Evolutionary conservation across 108 stramenopile genomes (phyloP).

Genomic region (Skeletonema costatum): DNA sequence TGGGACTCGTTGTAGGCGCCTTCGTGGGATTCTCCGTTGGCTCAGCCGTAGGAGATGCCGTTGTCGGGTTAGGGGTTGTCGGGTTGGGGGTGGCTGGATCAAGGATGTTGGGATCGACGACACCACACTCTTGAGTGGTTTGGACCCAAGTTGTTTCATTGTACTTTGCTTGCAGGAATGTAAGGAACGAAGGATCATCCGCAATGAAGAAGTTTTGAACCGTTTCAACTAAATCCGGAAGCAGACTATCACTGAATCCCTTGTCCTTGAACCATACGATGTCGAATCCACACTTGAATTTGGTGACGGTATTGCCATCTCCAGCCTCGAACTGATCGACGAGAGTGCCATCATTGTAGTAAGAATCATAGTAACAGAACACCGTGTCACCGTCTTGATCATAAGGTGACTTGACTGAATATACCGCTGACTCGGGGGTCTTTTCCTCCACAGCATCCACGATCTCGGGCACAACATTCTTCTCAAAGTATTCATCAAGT

Average conservation of each 20-base stretch:
- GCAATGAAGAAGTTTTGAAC: conserved; percentile 23
- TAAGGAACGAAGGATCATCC: conserved; percentile 7
- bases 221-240: conserved; percentile 12
- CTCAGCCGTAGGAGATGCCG: conserved; percentile 8
- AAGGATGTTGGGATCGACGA: conserved; percentile 21
- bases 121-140: conserved; percentile 9
- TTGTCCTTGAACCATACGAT: conserved; percentile 36
- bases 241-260: conserved; percentile 14
- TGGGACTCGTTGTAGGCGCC: conserved; percentile 2
- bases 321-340: conserved; percentile 19
- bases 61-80: conserved; percentile 5
- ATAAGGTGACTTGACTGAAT: conserved; percentile 26
- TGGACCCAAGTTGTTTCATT: conserved; percentile 22
- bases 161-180: conserved; percentile 13
- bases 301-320: conserved; percentile 32
- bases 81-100: neutral
- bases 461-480: conserved; percentile 5
- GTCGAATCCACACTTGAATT: conserved; percentile 45
- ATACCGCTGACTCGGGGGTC: conserved; percentile 15
- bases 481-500: conserved; percentile 35
- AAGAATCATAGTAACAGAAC: conserved; percentile 30
- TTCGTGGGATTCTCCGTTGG: neutral
- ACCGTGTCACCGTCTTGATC: conserved; percentile 6
- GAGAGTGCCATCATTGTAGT: conserved; percentile 27
- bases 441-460: conserved; percentile 4